Conservation (phyloP, 805 yeast species). For the Starmerella stellata region DNA sequence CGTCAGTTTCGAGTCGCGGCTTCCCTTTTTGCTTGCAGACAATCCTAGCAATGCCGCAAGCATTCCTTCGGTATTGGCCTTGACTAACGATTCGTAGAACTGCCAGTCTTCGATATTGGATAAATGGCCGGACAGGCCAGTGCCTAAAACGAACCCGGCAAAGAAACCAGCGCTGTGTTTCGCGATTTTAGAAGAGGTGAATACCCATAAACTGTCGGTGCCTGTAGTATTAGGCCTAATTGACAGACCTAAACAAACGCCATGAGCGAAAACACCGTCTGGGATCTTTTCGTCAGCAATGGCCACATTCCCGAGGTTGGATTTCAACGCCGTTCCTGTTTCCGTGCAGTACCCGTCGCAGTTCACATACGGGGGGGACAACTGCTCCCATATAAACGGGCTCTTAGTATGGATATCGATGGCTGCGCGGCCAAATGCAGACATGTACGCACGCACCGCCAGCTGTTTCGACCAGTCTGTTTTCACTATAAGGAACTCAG, state of each 20-base stretch:
- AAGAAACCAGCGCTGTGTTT: slow-evolving; percentile 50
- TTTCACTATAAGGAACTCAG: slow-evolving; percentile 37
- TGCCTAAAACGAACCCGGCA: slow-evolving; percentile 84
- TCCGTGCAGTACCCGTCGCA: slow-evolving; percentile 25
- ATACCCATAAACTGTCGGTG: slow-evolving; percentile 79
- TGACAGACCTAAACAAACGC: slow-evolving; percentile 71
- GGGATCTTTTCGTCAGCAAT: slow-evolving; percentile 38
- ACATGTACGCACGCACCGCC: slow-evolving; percentile 53
- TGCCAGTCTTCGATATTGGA: slow-evolving; percentile 85
- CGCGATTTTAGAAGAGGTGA: slow-evolving; percentile 42
- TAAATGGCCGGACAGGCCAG: slow-evolving; percentile 83
- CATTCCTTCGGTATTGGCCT: slow-evolving; percentile 68
- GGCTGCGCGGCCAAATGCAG: slow-evolving; percentile 65
- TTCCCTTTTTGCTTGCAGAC: slow-evolving; percentile 71
- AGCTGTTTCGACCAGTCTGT: slow-evolving; percentile 40
- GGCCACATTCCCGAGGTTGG: slow-evolving; percentile 32
- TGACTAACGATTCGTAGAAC: slow-evolving; percentile 78
- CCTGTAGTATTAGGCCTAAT: slow-evolving; percentile 51
- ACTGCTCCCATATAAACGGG: slow-evolving; percentile 72
- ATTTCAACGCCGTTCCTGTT: slow-evolving; percentile 6
- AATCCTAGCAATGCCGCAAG: slow-evolving; percentile 78
- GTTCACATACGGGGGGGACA: slow-evolving; percentile 60
- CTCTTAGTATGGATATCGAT: slow-evolving; percentile 46
- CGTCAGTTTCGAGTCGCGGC: slow-evolving; percentile 71
- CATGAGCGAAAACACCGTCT: slow-evolving; percentile 48